Base-by-base conservation (phyloP, 345 rosid genomes). In the Pugionium cornutum region DNA sequence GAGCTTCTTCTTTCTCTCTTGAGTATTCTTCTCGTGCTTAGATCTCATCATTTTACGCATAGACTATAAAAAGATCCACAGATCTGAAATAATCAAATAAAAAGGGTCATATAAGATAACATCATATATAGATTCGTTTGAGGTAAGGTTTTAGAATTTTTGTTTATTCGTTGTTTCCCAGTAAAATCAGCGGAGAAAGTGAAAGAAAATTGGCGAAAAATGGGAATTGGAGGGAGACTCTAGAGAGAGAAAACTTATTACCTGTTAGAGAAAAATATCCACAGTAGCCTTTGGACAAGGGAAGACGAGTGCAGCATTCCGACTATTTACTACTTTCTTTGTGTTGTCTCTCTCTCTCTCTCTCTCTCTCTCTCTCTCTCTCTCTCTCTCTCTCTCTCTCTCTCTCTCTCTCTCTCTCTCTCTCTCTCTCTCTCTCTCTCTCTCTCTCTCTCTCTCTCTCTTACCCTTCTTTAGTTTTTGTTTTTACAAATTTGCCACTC, bases 231-330 rank as follows among this genome's bases (percentile, higher is more conserved):
- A 52, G 37, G 8, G 47, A 72, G 59, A 57, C 28, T 10, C 4
- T 41, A 41, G 65, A 62, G 44, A 43, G 67, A 58, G 72, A 58
- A 4, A 63, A 4, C 1, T 52, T 9, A n/a, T 71, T 57, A 73
- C 76, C 72, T 66, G 67, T 59, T 66, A 25, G 32, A 73, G 72
- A 72, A 47, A 73, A 65, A 72, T 72, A 64, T 72, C 63, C 9
- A 59, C 58, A 59, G 67, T 66, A 36, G 30, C 47, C 47, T 66
- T 72, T 2, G 77, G 72, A 66, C 72, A 66, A 73, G 43, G 51
- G 55, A 66, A 59, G 62, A 53, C 44, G 37, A 66, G 62, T 66
- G 61, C 55, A 66, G 51, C 4, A 44, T 66, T 72, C 60, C 29
- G 71, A 72, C 71, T 65, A 49, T 72, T 53, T 42, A 28, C 41